phyloP scores from a whole-genome alignment of 306 rosid genomes.

The Luffa aegyptiaca region DNA sequence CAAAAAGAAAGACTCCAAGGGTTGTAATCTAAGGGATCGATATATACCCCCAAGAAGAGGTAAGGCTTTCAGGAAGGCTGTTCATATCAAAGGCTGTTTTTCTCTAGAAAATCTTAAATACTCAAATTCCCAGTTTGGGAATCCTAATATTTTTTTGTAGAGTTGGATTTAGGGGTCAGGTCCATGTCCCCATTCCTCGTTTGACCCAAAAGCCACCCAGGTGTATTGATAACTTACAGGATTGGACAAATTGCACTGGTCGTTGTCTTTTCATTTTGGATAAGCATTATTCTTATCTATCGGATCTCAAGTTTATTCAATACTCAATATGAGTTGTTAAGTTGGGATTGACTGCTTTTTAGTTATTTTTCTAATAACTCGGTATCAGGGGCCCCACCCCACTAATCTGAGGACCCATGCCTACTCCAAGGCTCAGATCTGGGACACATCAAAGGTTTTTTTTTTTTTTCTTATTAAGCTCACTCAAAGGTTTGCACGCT shows the following conservation, averaged over 20 bases:
- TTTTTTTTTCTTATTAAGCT: neutral
- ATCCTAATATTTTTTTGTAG: neutral
- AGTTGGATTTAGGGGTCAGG: neutral
- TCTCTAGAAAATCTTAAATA: neutral
- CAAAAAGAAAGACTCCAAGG: too few species aligned
- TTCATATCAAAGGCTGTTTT: neutral
- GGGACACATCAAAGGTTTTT: neutral
- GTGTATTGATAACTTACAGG: neutral
- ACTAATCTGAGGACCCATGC: neutral
- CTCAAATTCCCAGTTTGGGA: neutral
- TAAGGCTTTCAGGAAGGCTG: neutral
- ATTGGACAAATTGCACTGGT: neutral
- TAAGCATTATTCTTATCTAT: neutral
- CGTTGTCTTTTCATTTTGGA: neutral
- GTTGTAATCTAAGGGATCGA: too few species aligned
- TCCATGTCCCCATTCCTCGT: neutral
- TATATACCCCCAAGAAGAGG: neutral
- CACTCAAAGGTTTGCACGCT: neutral
- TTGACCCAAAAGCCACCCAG: neutral
- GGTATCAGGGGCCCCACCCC: neutral
- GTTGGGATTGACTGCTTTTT: neutral
- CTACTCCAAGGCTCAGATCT: neutral
- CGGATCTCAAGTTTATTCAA: neutral
- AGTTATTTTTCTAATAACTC: neutral
- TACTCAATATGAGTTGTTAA: neutral